Percentiles rank a stretch among this genome's conserved stretches.
These are phyloP conservation scores for Linum usitatissimum DNA, from an alignment of 345 rosid genomes.

Conservation along the genomic window DNA sequence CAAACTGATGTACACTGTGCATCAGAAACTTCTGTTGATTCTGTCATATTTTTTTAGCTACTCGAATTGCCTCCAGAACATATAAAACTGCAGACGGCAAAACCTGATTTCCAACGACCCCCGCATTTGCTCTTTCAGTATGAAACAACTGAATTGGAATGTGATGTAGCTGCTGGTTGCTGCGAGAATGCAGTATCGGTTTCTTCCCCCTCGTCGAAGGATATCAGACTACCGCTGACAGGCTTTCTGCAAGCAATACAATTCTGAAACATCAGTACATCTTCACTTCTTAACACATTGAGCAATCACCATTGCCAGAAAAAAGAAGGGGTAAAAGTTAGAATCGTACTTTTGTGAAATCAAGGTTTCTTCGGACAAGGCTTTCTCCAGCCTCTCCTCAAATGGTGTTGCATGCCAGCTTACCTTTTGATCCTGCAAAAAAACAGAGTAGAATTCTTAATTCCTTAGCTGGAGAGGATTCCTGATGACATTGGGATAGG, in stretches of 20 bases:
- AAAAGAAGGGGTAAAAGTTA: background rate
- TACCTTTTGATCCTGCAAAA: constrained; percentile 81
- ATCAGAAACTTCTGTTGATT: too few relatives aligned
- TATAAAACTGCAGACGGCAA: too few relatives aligned
- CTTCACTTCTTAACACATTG: background rate
- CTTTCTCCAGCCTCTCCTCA: constrained; percentile 94
- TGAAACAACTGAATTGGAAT: constrained; percentile 1
- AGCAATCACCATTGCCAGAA: background rate
- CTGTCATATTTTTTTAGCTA: too few relatives aligned
- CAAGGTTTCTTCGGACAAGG: constrained; percentile 53
- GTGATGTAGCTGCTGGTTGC: background rate
- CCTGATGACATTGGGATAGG: background rate
- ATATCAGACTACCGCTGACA: background rate
- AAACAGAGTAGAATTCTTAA: constrained; percentile 2
- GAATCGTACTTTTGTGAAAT: constrained; percentile 40
- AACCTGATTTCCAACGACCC: too few relatives aligned
- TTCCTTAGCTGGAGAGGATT: background rate
- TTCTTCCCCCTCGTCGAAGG: background rate
- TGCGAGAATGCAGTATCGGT: background rate
- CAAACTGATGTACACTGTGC: too few relatives aligned
- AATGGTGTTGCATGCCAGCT: constrained; percentile 99
- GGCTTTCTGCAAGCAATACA: background rate
- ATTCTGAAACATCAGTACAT: background rate
- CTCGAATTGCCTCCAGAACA: too few relatives aligned
- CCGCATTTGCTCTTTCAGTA: background rate